Evolutionary conservation across 805 yeast genomes (phyloP).

Genomic region (Lipomyces yamadae): DNA sequence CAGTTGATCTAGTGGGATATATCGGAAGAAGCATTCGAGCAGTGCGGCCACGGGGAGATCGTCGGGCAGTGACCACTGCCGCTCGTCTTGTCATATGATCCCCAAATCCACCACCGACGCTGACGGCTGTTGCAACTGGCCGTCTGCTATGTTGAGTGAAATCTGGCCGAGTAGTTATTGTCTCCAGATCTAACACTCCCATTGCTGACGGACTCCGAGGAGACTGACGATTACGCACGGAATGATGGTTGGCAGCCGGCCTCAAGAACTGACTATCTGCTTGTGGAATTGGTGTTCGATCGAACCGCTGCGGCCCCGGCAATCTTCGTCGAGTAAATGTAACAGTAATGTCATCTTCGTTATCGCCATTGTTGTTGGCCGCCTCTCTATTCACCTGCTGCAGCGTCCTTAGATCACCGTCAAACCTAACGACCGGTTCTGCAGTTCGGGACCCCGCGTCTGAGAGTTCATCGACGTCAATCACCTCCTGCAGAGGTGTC

Average conservation of each 20-base stretch:
- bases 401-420: background rate
- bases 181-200: constrained; percentile 1
- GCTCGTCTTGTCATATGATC: constrained; percentile 10
- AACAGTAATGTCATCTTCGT: background rate
- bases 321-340: background rate
- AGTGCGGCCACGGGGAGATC: background rate
- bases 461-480: constrained; percentile 25
- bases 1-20: background rate
- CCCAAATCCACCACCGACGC: constrained; percentile 30
- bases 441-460: background rate
- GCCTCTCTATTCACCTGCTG: background rate
- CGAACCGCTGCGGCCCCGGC: background rate
- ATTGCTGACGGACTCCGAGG: background rate
- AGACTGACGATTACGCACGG: background rate
- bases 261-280: background rate
- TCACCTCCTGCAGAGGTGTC: constrained; percentile 12
- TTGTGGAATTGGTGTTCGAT: background rate
- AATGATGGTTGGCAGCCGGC: background rate
- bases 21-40: constrained; percentile 3
- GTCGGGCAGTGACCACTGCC: constrained; percentile 11
- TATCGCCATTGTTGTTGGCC: background rate
- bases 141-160: background rate
- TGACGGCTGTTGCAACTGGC: constrained; percentile 2
- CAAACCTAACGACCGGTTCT: background rate
- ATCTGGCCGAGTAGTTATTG: constrained; percentile 2